A percentile compares a stretch with the other conserved stretches of the same genome.
phyloP scores from a whole-genome alignment of 1,139 yeast genomes.

The Taphrina deformans region DNA sequence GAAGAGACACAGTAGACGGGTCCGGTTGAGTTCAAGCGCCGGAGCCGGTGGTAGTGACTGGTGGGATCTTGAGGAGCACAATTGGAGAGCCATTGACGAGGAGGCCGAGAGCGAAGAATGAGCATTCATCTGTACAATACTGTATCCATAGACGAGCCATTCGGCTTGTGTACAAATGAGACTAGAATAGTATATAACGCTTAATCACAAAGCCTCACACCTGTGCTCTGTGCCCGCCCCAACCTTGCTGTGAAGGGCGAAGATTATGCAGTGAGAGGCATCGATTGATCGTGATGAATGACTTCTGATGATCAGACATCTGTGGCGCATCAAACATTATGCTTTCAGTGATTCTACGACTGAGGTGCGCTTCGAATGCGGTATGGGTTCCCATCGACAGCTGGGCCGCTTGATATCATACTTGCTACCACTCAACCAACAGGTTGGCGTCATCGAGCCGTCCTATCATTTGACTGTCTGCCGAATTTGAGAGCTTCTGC shows the following conservation, averaged over 20 bases:
- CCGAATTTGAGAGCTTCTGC: no score
- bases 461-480: no score
- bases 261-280: no score
- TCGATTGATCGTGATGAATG: not conserved
- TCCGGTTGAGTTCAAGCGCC: not conserved
- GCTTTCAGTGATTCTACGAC: no score
- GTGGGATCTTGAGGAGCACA: constrained; percentile 28
- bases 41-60: constrained; percentile 10
- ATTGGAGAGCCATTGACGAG: not conserved
- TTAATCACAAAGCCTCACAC: not conserved
- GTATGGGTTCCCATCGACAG: no score
- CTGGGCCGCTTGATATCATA: no score
- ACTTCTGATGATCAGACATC: no score
- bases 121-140: not conserved
- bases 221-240: not conserved
- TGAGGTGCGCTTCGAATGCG: no score
- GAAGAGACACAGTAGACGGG: not conserved
- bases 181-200: not conserved
- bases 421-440: no score
- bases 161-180: not conserved
- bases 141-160: not conserved
- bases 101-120: not conserved
- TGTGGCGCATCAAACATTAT: no score
- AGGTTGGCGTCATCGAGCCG: no score
- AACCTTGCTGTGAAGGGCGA: no score